Percentiles rank a stretch among this genome's conserved stretches.
phyloP scores from a whole-genome alignment of 2,329 filamentous ascomycete genomes.

The Aspergillus uvarum region DNA sequence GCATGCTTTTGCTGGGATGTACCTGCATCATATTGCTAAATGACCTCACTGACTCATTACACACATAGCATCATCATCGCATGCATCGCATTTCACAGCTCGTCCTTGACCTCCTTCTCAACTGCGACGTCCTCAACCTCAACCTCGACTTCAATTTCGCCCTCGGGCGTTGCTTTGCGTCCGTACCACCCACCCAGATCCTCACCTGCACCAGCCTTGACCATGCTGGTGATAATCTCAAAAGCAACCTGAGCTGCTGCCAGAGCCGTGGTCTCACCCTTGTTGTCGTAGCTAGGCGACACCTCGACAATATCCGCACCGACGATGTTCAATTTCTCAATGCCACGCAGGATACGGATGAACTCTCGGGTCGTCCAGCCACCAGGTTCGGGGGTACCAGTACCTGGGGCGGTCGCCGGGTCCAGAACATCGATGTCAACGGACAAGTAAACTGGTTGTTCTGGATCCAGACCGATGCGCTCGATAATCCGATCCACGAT shows the following conservation, averaged over 20 bases:
- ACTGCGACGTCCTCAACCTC: constrained; percentile 11
- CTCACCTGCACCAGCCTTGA: constrained; percentile 44
- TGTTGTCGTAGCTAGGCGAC: constrained; percentile 77
- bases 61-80: constrained; percentile 13
- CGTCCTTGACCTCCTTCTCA: constrained; percentile 27
- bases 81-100: constrained; percentile 24
- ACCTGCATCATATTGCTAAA: neutral
- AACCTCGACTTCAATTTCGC: constrained; percentile 4
- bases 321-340: constrained; percentile 80
- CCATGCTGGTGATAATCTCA: constrained; percentile 71
- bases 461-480: constrained; percentile 62
- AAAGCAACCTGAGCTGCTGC: constrained; percentile 82
- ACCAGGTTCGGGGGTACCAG: constrained; percentile 84
- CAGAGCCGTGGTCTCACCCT: constrained; percentile 76
- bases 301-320: constrained; percentile 91
- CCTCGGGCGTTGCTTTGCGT: constrained; percentile 24
- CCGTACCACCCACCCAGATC: constrained; percentile 45
- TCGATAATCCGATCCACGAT: constrained; percentile 70
- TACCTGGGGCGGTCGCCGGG: constrained; percentile 69
- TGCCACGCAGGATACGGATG: constrained; percentile 75
- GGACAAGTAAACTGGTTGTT: constrained; percentile 76
- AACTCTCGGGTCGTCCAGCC: constrained; percentile 90
- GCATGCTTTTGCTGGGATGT: constrained; percentile 1
- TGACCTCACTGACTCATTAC: constrained; percentile 12
- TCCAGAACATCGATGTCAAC: constrained; percentile 82